Conservation (phyloP, 192 early-diverging fungal species). For the Phlyctochytrium planicorne region DNA sequence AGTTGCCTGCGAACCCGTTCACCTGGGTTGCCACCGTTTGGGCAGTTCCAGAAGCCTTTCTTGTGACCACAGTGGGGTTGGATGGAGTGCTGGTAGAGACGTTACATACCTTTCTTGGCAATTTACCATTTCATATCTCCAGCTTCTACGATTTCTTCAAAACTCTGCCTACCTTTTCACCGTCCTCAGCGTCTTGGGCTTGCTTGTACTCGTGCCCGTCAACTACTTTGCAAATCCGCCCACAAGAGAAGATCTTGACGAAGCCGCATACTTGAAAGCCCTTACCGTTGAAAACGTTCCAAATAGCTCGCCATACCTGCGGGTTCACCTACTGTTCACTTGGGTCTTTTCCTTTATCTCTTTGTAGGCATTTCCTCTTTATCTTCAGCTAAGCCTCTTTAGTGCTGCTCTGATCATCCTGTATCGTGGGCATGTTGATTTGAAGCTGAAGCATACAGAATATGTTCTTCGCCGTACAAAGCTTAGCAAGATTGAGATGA, state of each 20-base stretch:
- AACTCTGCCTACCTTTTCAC: conserved; percentile 41
- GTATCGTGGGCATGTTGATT: conserved; percentile 42
- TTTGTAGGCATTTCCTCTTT: neutral
- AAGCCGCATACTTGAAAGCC: conserved; percentile 27
- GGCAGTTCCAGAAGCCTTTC: conserved; percentile 32
- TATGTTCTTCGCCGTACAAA: conserved; percentile 40
- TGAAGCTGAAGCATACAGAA: conserved; percentile 47
- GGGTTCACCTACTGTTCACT: conserved; percentile 47
- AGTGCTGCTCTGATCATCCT: conserved; percentile 45
- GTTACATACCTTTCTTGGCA: neutral
- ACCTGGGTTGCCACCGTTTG: conserved; percentile 39
- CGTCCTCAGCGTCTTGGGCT: conserved; percentile 41
- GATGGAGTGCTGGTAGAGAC: conserved; percentile 44
- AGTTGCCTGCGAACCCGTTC: conserved; percentile 33
- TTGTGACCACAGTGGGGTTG: conserved; percentile 48
- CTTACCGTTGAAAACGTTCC: conserved; percentile 54
- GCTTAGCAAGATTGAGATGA: conserved; percentile 50
- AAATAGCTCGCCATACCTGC: conserved; percentile 32
- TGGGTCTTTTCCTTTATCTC: conserved; percentile 53
- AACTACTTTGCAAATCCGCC: conserved; percentile 52
- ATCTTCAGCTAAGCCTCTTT: neutral
- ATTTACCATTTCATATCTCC: neutral
- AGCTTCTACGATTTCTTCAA: conserved; percentile 51
- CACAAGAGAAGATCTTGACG: conserved; percentile 8
- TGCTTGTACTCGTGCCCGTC: conserved; percentile 44